Percentiles rank a stretch among this genome's conserved stretches.
Conservation (phyloP, 257 asterid species). For the Lithospermum erythrorhizon region DNA sequence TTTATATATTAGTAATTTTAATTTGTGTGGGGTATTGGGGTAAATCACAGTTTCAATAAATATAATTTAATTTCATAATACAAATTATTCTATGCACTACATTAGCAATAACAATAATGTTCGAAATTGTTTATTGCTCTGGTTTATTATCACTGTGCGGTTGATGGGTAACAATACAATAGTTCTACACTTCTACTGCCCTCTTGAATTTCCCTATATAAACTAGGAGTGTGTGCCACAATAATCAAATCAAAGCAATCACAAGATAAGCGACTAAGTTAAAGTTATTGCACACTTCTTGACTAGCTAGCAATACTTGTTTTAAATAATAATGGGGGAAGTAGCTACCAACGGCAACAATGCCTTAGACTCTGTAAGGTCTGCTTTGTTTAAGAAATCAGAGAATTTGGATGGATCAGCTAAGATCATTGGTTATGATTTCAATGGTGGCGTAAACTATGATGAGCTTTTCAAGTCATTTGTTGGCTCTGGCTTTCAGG, state of each 20-base stretch:
- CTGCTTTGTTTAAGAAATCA: conserved; percentile 56
- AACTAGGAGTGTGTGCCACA: neutral
- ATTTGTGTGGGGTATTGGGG: too few species aligned
- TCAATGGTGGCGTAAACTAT: conserved; percentile 68
- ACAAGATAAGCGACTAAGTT: too few species aligned
- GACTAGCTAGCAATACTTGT: neutral
- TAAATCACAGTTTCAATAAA: too few species aligned
- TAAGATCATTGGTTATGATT: conserved; percentile 75
- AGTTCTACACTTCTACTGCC: too few species aligned
- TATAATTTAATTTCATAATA: too few species aligned
- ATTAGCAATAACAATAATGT: too few species aligned
- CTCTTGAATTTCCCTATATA: neutral
- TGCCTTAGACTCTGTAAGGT: conserved; percentile 38
- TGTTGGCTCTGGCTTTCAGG: conserved; percentile 80
- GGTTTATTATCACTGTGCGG: neutral
- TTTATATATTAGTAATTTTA: too few species aligned
- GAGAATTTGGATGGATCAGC: conserved; percentile 45
- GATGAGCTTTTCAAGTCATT: conserved; percentile 55
- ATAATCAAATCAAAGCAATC: too few species aligned
- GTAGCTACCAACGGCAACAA: neutral
- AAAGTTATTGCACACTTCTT: neutral
- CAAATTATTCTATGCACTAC: too few species aligned
- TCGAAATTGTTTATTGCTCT: too few species aligned
- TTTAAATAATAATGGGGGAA: conserved; percentile 1
- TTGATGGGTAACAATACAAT: neutral